These are phyloP conservation scores for Heterobasidion irregulare DNA, from an alignment of 1,284 basidiomycete genomes.

Conservation along the genomic window DNA sequence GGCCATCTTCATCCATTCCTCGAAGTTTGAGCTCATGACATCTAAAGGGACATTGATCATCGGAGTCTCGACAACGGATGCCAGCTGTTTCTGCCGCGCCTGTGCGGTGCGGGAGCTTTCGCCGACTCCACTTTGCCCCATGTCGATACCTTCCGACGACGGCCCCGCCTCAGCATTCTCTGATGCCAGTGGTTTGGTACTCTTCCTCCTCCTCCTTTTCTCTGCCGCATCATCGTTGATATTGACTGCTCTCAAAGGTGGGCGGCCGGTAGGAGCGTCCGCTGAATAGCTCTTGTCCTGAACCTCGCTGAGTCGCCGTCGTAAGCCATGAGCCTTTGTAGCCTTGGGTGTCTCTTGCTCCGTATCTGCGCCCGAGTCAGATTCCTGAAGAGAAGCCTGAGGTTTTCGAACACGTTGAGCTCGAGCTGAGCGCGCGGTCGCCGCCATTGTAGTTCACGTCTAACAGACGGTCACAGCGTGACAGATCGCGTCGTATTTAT, in stretches of 20 bases:
- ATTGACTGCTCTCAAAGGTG: constrained; percentile 48
- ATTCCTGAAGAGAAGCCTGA: constrained; percentile 13
- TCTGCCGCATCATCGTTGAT: constrained; percentile 78
- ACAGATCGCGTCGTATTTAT: constrained; percentile 13
- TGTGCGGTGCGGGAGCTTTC: constrained; percentile 31
- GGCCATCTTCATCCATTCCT: constrained; percentile 99
- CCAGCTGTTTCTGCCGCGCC: constrained; percentile 52
- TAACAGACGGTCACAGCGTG: constrained; percentile 16
- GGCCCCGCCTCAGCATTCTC: constrained; percentile 48
- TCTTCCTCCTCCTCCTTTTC: constrained; percentile 69
- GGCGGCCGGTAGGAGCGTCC: constrained; percentile 30
- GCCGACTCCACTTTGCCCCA: not conserved
- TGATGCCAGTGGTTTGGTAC: constrained; percentile 40
- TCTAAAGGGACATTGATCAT: constrained; percentile 60
- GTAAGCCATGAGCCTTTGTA: constrained; percentile 22
- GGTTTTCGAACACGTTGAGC: constrained; percentile 7
- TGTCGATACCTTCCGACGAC: constrained; percentile 20
- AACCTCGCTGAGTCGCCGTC: constrained; percentile 60
- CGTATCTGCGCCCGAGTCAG: constrained; percentile 21
- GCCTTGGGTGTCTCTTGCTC: constrained; percentile 34
- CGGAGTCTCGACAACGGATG: constrained; percentile 50
- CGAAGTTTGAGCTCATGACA: constrained; percentile 84
- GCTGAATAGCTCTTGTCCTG: constrained; percentile 42
- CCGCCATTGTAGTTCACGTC: constrained; percentile 18
- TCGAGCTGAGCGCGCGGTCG: constrained; percentile 15